Evolutionary conservation across 2,329 filamentous ascomycete genomes (phyloP).

Genomic region (Cladosporium sp.): DNA sequence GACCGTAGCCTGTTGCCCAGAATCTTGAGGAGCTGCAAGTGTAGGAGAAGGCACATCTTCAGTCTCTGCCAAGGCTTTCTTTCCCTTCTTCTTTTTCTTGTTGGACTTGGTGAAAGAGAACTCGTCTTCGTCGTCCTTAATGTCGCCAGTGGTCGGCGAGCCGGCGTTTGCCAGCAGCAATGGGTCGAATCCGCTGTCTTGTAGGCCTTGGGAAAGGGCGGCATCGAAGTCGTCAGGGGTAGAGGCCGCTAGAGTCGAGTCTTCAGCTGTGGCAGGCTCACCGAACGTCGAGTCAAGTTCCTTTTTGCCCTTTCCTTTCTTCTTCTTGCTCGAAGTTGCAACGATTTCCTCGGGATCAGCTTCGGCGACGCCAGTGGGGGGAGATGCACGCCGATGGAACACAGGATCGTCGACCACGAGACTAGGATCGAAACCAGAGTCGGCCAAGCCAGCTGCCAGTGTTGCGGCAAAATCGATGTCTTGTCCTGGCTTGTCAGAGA

Average conservation of each 20-base stretch:
- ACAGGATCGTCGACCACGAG: conserved; percentile 46
- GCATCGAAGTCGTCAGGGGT: conserved; percentile 35
- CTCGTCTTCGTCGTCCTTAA: conserved; percentile 31
- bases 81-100: conserved; percentile 49
- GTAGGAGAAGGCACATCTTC: not conserved
- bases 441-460: conserved; percentile 47
- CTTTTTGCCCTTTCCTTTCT: conserved; percentile 17
- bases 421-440: conserved; percentile 49
- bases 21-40: not conserved
- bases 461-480: conserved; percentile 51
- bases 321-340: conserved; percentile 34
- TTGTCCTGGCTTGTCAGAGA: conserved; percentile 20
- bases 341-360: conserved; percentile 36
- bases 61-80: not conserved
- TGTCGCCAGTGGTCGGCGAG: conserved; percentile 31
- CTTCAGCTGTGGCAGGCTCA: not conserved
- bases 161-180: conserved; percentile 40
- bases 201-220: conserved; percentile 38
- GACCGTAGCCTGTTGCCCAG: not conserved
- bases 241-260: conserved; percentile 13
- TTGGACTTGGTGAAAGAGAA: conserved; percentile 39
- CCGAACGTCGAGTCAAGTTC: not conserved
- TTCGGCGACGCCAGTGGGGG: conserved; percentile 33
- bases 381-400: conserved; percentile 39
- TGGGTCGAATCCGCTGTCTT: conserved; percentile 37